These are phyloP conservation scores for Ogataea philodendri DNA, from an alignment of 805 yeast species.

Conservation along the genomic window DNA sequence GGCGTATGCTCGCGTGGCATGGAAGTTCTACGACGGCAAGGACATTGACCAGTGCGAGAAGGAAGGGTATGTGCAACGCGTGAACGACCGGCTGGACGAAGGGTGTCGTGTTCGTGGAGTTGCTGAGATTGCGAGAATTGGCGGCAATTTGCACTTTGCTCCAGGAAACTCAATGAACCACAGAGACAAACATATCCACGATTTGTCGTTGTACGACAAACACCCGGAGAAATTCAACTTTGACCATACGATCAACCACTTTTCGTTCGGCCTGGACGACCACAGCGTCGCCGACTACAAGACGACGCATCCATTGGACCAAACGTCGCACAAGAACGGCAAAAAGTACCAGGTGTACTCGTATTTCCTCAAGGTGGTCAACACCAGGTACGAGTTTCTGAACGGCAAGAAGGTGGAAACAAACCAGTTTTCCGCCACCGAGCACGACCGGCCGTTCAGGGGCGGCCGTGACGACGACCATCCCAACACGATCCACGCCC, in stretches of 20 bases:
- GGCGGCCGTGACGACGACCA: slow-evolving; percentile 95
- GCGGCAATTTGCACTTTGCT: slow-evolving; percentile 92
- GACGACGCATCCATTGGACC: slow-evolving; percentile 69
- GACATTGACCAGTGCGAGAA: slow-evolving; percentile 86
- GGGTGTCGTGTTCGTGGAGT: slow-evolving; percentile 88
- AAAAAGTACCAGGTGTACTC: slow-evolving; percentile 63
- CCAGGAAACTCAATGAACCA: slow-evolving; percentile 79
- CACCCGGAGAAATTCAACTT: slow-evolving; percentile 61
- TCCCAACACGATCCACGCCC: slow-evolving; percentile 74
- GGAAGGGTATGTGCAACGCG: slow-evolving; percentile 74
- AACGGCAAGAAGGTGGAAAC: slow-evolving; percentile 60
- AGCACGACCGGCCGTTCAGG: slow-evolving; percentile 76
- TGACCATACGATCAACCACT: slow-evolving; percentile 73
- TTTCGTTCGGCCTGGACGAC: slow-evolving; percentile 74
- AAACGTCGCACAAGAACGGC: slow-evolving; percentile 38
- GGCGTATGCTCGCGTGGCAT: slow-evolving; percentile 73
- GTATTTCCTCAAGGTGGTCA: slow-evolving; percentile 86
- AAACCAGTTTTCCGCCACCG: slow-evolving; percentile 85
- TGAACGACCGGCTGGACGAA: slow-evolving; percentile 62
- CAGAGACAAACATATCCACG: slow-evolving; percentile 74
- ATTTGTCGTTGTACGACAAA: slow-evolving; percentile 66
- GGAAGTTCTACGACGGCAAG: slow-evolving; percentile 91
- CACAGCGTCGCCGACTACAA: slow-evolving; percentile 31
- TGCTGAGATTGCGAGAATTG: slow-evolving; percentile 76
- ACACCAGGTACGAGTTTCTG: slow-evolving; percentile 77